These are phyloP conservation scores for Mycocentrospora acerina DNA, from an alignment of 2,329 filamentous ascomycete species.

Conservation along the genomic window DNA sequence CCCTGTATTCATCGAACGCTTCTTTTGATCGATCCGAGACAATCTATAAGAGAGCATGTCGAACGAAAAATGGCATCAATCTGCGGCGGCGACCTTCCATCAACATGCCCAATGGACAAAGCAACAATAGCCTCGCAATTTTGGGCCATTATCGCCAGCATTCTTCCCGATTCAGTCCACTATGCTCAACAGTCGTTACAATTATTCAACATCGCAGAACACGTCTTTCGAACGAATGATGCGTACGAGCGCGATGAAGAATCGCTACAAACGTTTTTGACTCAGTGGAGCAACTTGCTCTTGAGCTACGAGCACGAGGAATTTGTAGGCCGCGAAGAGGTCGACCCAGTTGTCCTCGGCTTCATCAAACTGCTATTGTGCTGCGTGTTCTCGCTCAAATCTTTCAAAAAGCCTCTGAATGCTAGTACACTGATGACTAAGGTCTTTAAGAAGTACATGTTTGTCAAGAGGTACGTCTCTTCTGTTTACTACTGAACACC, in stretches of 20 bases:
- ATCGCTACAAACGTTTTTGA: conserved; percentile 29
- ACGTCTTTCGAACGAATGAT: conserved; percentile 39
- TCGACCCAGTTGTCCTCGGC: conserved; percentile 40
- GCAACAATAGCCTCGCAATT: conserved; percentile 36
- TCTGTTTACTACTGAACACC: too few relatives aligned
- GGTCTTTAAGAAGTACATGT: conserved; percentile 41
- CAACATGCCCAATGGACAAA: conserved; percentile 29
- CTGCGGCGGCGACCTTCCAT: conserved; percentile 38
- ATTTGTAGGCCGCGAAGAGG: conserved; percentile 38
- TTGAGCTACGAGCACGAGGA: conserved; percentile 36
- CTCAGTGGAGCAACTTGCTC: conserved; percentile 37
- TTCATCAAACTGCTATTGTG: conserved; percentile 44
- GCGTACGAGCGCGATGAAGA: conserved; percentile 35
- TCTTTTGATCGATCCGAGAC: conserved; percentile 27
- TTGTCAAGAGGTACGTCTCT: conserved; percentile 24
- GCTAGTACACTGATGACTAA: conserved; percentile 28
- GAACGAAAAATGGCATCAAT: conserved; percentile 35
- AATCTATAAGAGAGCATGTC: conserved; percentile 28
- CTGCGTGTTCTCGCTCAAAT: conserved; percentile 43
- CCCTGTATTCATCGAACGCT: conserved; percentile 32
- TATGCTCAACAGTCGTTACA: conserved; percentile 30
- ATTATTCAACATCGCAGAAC: conserved; percentile 39
- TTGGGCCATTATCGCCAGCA: conserved; percentile 34
- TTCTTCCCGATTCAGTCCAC: conserved; percentile 31
- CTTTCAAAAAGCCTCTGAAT: conserved; percentile 42